Evolutionary conservation across 2,329 filamentous ascomycete genomes (phyloP).

Genomic region (Fusarium ambrosium): DNA sequence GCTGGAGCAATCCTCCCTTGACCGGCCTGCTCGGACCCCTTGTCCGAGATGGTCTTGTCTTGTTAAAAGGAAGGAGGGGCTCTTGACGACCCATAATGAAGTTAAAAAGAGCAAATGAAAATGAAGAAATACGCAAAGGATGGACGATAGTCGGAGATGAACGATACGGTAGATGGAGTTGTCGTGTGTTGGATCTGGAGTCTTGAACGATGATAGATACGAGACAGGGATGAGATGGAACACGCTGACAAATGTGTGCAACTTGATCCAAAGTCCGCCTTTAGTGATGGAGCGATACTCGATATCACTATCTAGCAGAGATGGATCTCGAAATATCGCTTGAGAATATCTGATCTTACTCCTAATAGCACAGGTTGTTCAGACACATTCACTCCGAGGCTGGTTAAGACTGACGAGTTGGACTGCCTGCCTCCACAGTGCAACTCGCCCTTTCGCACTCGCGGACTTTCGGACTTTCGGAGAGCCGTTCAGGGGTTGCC

Average conservation of each 20-base stretch:
- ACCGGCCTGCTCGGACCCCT: slow-evolving; percentile 28
- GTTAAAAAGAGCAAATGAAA: neutral
- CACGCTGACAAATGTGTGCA: slow-evolving; percentile 36
- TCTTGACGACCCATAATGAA: slow-evolving; percentile 40
- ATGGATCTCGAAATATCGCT: neutral
- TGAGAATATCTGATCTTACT: neutral
- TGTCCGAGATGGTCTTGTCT: slow-evolving; percentile 28
- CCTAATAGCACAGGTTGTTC: neutral
- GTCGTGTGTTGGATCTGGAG: neutral
- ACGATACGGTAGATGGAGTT: slow-evolving; percentile 7
- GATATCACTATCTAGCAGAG: neutral
- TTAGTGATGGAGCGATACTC: neutral
- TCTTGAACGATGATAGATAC: slow-evolving; percentile 3
- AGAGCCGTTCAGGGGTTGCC: neutral
- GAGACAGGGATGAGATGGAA: slow-evolving; percentile 31
- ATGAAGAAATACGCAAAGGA: neutral
- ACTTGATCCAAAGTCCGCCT: neutral
- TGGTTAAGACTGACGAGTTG: neutral
- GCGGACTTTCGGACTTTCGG: neutral
- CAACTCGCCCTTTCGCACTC: neutral
- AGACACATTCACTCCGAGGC: neutral
- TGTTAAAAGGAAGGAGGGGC: slow-evolving; percentile 39
- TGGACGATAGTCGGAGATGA: neutral
- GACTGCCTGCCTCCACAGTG: neutral
- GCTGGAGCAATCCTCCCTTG: slow-evolving; percentile 37